Evolutionary conservation across 495 filamentous ascomycete species (phyloP).

Genomic region (Hypoxylon subgilvum): DNA sequence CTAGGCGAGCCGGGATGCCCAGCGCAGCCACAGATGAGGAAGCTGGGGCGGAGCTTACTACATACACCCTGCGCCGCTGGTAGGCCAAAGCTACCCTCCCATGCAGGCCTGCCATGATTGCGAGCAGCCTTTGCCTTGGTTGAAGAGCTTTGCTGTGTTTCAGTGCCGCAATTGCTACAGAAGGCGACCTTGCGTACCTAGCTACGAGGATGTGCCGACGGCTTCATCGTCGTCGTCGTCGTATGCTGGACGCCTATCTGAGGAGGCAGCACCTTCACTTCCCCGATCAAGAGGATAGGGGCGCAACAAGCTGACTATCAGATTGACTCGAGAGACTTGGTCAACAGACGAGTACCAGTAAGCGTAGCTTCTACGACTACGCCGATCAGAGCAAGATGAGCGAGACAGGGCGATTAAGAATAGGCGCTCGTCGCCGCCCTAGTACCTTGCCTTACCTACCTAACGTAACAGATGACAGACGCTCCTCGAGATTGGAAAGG

Average conservation of each 20-base stretch:
- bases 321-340: not conserved
- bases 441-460: not conserved
- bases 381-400: not conserved
- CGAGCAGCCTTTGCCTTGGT: not conserved
- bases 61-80: slow-evolving; percentile 8
- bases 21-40: slow-evolving; percentile 4
- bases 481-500: too few species aligned
- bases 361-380: not conserved
- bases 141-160: not conserved
- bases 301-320: not conserved
- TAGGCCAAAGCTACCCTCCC: not conserved
- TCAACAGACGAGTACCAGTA: not conserved
- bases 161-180: not conserved
- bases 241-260: not conserved
- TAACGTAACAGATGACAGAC: not conserved
- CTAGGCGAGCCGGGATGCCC: not conserved
- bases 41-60: slow-evolving; percentile 26
- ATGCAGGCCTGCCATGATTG: not conserved
- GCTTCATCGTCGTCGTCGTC: not conserved
- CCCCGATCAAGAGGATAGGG: not conserved
- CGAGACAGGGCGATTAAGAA: not conserved
- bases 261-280: too few species aligned
- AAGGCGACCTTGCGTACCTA: too few species aligned
- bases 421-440: not conserved
- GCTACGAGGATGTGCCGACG: too few species aligned